phyloP scores from a whole-genome alignment of 352 stramenopile genomes.

The Pilasporangium apinafurcum region DNA sequence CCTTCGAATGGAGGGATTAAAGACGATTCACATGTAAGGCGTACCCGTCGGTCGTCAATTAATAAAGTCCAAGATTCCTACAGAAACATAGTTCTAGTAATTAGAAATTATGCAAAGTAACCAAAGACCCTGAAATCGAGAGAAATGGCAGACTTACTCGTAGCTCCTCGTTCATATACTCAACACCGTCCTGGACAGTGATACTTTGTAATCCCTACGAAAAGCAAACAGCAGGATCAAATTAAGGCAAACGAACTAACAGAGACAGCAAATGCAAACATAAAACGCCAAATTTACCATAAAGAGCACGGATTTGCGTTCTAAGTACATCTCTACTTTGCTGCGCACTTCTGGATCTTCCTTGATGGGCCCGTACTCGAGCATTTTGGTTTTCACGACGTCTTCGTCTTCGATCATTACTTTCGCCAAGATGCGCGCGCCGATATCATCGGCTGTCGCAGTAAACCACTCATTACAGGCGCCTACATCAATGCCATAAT shows the following conservation, averaged over 20 bases:
- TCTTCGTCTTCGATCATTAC: constrained; percentile 73
- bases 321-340: constrained; percentile 83
- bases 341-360: constrained; percentile 78
- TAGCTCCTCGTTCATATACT: constrained; percentile 53
- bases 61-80: constrained; percentile 81
- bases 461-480: constrained; percentile 75
- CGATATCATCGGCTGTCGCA: constrained; percentile 75
- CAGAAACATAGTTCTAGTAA: neutral
- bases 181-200: constrained; percentile 47
- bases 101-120: neutral
- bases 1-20: constrained; percentile 73
- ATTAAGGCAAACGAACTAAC: constrained; percentile 5
- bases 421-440: constrained; percentile 62
- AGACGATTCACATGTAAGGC: constrained; percentile 77
- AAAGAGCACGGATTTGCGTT: constrained; percentile 74
- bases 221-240: neutral
- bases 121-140: neutral
- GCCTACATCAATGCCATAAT: neutral
- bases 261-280: neutral
- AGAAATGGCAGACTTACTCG: constrained; percentile 21
- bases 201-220: constrained; percentile 33
- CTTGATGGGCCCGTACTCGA: constrained; percentile 80
- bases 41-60: constrained; percentile 69
- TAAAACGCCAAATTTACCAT: constrained; percentile 35
- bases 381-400: constrained; percentile 67